Conservation (phyloP, 805 yeast genomes). For the Lipomyces lipofer region DNA sequence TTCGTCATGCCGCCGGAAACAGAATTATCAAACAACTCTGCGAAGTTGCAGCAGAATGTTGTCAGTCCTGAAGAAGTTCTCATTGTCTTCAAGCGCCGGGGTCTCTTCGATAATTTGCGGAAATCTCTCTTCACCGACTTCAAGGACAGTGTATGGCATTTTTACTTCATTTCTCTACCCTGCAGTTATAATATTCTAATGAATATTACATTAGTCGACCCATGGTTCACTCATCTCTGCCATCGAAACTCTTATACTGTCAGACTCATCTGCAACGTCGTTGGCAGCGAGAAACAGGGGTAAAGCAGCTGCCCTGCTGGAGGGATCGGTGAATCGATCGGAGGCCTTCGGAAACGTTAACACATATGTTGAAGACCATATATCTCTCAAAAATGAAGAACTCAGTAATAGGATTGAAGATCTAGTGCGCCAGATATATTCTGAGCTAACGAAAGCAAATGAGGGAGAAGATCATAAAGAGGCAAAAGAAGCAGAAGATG, state of each 20-base stretch:
- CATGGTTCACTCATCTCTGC: constrained; percentile 14
- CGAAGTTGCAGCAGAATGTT: neutral
- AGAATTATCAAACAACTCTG: neutral
- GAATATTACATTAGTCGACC: neutral
- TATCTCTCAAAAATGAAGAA: constrained; percentile 13
- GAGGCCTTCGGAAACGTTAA: constrained; percentile 25
- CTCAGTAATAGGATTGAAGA: constrained; percentile 12
- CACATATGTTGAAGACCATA: constrained; percentile 27
- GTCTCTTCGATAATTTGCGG: constrained; percentile 31
- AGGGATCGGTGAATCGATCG: constrained; percentile 32
- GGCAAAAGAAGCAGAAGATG: too few species aligned
- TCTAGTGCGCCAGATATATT: constrained; percentile 12
- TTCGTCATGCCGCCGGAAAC: too few species aligned
- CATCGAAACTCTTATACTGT: constrained; percentile 15
- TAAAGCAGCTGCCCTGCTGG: constrained; percentile 33
- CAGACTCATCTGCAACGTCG: constrained; percentile 17
- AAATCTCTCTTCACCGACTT: constrained; percentile 28
- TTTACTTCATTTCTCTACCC: too few species aligned
- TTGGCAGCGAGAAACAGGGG: constrained; percentile 26
- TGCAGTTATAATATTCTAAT: too few species aligned
- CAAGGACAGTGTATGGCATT: constrained; percentile 30
- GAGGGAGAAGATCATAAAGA: neutral
- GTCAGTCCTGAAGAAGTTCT: constrained; percentile 45
- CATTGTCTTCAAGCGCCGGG: constrained; percentile 30
- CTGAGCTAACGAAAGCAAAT: constrained; percentile 9